A percentile compares a stretch with the other conserved stretches of the same genome.
These are phyloP conservation scores for Cladophialophora yegresii DNA, from an alignment of 2,329 filamentous ascomycete species.

Conservation along the genomic window DNA sequence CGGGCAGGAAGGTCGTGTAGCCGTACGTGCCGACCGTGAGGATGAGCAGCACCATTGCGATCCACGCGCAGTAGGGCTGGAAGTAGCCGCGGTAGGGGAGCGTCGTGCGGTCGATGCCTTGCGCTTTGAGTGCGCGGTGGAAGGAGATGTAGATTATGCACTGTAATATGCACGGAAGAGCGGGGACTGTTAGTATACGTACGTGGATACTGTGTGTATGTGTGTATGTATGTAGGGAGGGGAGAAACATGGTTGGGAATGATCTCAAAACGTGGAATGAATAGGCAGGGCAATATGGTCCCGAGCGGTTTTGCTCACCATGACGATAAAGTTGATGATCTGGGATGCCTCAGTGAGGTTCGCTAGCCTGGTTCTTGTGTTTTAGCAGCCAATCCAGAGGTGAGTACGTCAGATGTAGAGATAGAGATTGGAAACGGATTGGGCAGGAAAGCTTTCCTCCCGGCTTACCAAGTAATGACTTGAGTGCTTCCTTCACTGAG, in stretches of 20 bases:
- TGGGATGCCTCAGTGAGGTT: conserved; percentile 45
- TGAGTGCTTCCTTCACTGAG: conserved; percentile 52
- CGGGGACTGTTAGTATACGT: too few species aligned
- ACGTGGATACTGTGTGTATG: too few species aligned
- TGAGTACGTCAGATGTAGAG: too few species aligned
- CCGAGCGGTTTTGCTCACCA: conserved; percentile 38
- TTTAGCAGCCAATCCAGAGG: too few species aligned
- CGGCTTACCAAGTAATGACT: conserved; percentile 50
- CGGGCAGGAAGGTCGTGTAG: conserved; percentile 69
- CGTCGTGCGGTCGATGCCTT: conserved; percentile 54
- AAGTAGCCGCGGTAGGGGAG: conserved; percentile 63
- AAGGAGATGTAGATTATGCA: conserved; percentile 61
- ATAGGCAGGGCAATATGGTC: too few species aligned
- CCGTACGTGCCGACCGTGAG: conserved; percentile 71
- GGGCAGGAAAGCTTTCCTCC: too few species aligned
- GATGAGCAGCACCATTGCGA: conserved; percentile 53
- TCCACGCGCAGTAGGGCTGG: conserved; percentile 59
- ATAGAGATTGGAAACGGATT: background rate
- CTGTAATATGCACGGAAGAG: too few species aligned
- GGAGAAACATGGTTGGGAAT: background rate
- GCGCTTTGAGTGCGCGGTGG: conserved; percentile 56
- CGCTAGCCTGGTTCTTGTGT: conserved; percentile 54
- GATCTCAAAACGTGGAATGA: background rate
- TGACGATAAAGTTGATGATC: conserved; percentile 63
- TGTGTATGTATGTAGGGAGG: too few species aligned